Conservation (phyloP, 2,329 filamentous ascomycete genomes). For the Diaporthe amygdali region DNA sequence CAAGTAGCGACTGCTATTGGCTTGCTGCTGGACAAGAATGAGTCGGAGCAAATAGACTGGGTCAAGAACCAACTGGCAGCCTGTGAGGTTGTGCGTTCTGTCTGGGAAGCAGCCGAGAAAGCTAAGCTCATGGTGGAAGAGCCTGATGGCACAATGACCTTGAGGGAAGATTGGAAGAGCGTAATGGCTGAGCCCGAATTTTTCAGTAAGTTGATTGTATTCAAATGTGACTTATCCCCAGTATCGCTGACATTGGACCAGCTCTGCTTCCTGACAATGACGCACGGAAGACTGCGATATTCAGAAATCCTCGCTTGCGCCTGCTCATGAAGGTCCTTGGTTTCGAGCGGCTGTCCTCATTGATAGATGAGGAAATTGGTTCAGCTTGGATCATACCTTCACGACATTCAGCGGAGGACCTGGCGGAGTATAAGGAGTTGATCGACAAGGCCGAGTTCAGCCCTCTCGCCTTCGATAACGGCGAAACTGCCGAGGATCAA, state of each 20-base stretch:
- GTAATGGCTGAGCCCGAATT: constrained; percentile 47
- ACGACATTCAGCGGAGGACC: constrained; percentile 63
- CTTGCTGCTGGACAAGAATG: constrained; percentile 79
- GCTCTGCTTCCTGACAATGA: constrained; percentile 69
- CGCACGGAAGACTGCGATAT: constrained; percentile 74
- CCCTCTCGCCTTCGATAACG: constrained; percentile 79
- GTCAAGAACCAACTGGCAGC: constrained; percentile 72
- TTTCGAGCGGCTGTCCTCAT: constrained; percentile 62
- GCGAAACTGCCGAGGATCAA: constrained; percentile 75
- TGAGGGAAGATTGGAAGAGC: constrained; percentile 31
- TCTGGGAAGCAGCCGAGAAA: constrained; percentile 77
- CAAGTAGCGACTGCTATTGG: constrained; percentile 83
- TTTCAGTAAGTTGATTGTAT: constrained; percentile 52
- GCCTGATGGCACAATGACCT: constrained; percentile 23
- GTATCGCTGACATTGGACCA: constrained; percentile 34
- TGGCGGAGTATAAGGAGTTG: constrained; percentile 72
- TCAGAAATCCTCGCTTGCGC: constrained; percentile 87
- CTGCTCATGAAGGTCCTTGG: constrained; percentile 81
- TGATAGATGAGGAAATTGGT: constrained; percentile 72
- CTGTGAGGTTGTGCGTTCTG: constrained; percentile 74
- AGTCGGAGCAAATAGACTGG: constrained; percentile 80
- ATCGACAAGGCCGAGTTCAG: constrained; percentile 81
- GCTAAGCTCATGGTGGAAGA: constrained; percentile 56
- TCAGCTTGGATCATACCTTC: constrained; percentile 80
- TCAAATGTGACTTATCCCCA: no score